phyloP scores from a whole-genome alignment of 2,329 filamentous ascomycete genomes.

The Colletotrichum lentis region DNA sequence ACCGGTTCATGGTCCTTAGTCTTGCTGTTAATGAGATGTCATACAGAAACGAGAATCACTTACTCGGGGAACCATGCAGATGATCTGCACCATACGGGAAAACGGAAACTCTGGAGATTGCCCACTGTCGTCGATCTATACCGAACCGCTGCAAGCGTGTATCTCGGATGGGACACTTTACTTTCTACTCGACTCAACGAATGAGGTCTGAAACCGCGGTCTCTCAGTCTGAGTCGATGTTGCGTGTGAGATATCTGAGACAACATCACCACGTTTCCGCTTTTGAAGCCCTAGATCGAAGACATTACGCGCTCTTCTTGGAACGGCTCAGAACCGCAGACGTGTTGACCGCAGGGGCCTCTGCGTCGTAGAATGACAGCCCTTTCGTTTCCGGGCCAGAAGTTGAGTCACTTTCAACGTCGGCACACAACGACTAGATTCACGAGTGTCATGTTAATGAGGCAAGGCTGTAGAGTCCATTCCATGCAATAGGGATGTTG shows the following conservation, averaged over 20 bases:
- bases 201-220: neutral
- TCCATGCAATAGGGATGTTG: neutral
- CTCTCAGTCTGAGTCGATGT: neutral
- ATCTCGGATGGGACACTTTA: neutral
- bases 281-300: conserved; percentile 6
- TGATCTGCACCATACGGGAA: neutral
- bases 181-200: neutral
- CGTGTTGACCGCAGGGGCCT: neutral
- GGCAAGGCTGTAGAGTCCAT: neutral
- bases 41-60: neutral
- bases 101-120: neutral
- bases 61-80: neutral
- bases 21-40: conserved; percentile 9
- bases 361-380: neutral
- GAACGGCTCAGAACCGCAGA: neutral
- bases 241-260: neutral
- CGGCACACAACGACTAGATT: neutral
- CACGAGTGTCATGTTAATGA: neutral
- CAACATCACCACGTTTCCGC: neutral
- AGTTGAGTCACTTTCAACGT: neutral
- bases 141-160: neutral
- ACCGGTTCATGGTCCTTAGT: neutral
- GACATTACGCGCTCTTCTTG: neutral
- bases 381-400: neutral
- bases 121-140: neutral